Evolutionary conservation across 176 grass and related monocot genomes (phyloP).

Genomic region (Neostapfia colusana): DNA sequence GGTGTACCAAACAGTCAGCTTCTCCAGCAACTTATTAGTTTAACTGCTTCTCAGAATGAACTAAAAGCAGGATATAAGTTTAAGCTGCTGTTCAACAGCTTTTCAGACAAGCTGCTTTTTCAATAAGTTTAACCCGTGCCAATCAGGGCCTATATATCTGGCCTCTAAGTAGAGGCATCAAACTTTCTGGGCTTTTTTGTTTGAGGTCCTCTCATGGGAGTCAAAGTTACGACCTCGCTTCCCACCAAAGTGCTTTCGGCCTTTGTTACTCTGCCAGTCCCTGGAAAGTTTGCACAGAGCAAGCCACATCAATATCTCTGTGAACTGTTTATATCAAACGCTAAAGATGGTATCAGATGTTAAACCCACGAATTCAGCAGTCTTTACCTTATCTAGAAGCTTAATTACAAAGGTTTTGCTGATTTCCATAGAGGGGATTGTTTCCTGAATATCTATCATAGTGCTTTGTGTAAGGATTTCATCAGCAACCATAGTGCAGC

Average conservation of each 20-base stretch:
- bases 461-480: neutral
- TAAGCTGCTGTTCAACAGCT: too few relatives aligned
- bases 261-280: conserved; percentile 52
- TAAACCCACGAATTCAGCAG: neutral
- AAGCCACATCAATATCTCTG: conserved; percentile 4
- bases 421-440: neutral
- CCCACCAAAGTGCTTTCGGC: conserved; percentile 53
- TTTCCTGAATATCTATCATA: neutral
- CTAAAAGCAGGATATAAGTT: too few relatives aligned
- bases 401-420: neutral
- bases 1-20: too few relatives aligned
- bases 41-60: too few relatives aligned
- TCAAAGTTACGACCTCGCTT: conserved; percentile 52
- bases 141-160: too few relatives aligned
- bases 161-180: neutral
- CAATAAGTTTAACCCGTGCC: too few relatives aligned
- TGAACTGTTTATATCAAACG: neutral
- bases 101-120: too few relatives aligned
- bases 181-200: neutral
- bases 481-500: neutral
- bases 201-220: conserved; percentile 1
- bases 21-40: too few relatives aligned
- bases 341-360: neutral
- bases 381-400: neutral
- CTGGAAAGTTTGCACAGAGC: conserved; percentile 34